Conservation (phyloP, 2,329 filamentous ascomycete species). For the Colletotrichum higginsianum region DNA sequence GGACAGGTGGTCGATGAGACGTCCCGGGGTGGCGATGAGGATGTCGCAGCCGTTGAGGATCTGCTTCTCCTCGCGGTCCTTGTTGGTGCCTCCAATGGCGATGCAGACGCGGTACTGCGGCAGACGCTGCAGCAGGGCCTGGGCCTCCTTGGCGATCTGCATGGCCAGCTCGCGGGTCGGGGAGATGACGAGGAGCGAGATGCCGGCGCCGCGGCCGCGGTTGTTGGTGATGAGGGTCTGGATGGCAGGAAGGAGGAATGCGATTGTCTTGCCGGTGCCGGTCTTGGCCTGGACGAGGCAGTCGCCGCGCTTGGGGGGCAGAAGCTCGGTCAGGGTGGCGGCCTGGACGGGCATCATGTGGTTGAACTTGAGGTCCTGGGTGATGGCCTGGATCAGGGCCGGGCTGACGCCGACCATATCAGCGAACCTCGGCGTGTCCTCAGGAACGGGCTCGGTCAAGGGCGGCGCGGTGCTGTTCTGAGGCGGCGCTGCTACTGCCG, state of each 20-base stretch:
- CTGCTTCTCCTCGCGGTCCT: slow-evolving; percentile 78
- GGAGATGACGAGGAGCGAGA: slow-evolving; percentile 76
- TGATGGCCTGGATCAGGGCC: slow-evolving; percentile 63
- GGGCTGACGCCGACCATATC: slow-evolving; percentile 62
- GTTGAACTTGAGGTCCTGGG: slow-evolving; percentile 64
- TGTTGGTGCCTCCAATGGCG: slow-evolving; percentile 86
- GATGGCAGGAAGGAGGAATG: slow-evolving; percentile 86
- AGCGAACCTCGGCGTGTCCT: slow-evolving; percentile 62
- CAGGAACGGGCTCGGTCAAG: slow-evolving; percentile 56
- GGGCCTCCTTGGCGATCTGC: slow-evolving; percentile 81
- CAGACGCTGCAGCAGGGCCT: slow-evolving; percentile 78
- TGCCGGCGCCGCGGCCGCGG: slow-evolving; percentile 53
- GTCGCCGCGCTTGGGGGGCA: slow-evolving; percentile 62
- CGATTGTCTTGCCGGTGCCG: slow-evolving; percentile 88
- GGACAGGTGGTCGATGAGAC: slow-evolving; percentile 83
- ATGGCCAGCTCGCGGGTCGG: slow-evolving; percentile 80
- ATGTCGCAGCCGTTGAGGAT: slow-evolving; percentile 83
- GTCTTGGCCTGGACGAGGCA: slow-evolving; percentile 87
- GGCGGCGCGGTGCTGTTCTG: slow-evolving; percentile 48
- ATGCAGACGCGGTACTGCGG: slow-evolving; percentile 83
- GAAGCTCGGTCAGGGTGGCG: slow-evolving; percentile 63
- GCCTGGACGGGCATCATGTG: slow-evolving; percentile 71
- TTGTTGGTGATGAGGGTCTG: slow-evolving; percentile 76
- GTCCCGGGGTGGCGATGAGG: slow-evolving; percentile 84
- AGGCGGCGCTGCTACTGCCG: slow-evolving; percentile 5